Evolutionary conservation across 148 eudicot genomes (phyloP).

Genomic region (Vaccinium macrocarpon): DNA sequence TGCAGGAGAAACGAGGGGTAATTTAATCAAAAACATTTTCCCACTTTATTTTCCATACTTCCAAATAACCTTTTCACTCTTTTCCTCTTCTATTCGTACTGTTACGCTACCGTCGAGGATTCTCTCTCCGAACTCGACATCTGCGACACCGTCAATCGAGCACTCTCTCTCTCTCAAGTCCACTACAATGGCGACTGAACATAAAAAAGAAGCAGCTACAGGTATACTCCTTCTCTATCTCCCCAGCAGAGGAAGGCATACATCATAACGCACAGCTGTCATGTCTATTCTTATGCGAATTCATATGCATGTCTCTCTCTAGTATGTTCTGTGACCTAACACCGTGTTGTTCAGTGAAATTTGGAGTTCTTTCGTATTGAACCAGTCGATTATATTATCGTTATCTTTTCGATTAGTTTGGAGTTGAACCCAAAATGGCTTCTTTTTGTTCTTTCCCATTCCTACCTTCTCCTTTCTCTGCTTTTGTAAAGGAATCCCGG

Average conservation of each 20-base stretch:
- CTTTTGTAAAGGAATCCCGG: neutral
- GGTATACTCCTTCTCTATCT: neutral
- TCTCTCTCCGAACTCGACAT: neutral
- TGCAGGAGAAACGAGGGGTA: too few relatives aligned
- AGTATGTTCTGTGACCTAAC: neutral
- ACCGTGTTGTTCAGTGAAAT: neutral
- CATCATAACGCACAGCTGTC: neutral
- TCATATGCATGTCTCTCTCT: neutral
- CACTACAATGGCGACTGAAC: slow-evolving; percentile 6
- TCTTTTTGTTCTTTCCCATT: neutral
- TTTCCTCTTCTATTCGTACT: neutral
- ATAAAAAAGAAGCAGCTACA: neutral
- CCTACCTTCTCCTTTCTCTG: neutral
- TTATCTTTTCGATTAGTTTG: neutral
- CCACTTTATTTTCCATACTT: too few relatives aligned
- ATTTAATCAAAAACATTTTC: too few relatives aligned
- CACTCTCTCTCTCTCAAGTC: neutral
- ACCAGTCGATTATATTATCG: neutral
- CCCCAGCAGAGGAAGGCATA: neutral
- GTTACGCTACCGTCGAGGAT: neutral
- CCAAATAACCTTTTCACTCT: too few relatives aligned
- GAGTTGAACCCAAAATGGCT: neutral
- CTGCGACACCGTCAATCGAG: neutral
- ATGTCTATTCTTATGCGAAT: neutral
- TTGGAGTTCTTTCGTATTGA: neutral